phyloP scores from a whole-genome alignment of 2,329 filamentous ascomycete genomes.

The Ascochyta koolunga region DNA sequence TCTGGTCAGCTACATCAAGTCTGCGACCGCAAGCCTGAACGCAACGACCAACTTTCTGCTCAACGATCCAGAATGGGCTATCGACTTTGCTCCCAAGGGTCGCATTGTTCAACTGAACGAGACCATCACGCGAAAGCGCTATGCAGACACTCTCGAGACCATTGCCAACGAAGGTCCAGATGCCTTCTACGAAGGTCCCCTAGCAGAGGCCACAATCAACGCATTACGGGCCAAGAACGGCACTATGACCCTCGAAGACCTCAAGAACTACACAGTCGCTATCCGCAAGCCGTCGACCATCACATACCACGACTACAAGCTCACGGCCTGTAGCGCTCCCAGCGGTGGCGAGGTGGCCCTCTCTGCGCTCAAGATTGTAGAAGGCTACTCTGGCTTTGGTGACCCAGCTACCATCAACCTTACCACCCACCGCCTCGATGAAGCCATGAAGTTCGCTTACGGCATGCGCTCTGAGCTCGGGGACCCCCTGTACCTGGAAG shows the following conservation, averaged over 20 bases:
- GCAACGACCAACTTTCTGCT: slow-evolving; percentile 68
- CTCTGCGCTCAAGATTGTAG: slow-evolving; percentile 79
- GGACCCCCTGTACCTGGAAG: slow-evolving; percentile 76
- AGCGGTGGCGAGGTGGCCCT: slow-evolving; percentile 79
- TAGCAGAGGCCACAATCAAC: slow-evolving; percentile 75
- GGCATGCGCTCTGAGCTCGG: slow-evolving; percentile 77
- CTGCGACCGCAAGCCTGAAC: slow-evolving; percentile 42
- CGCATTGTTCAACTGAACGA: slow-evolving; percentile 74
- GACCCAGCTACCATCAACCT: slow-evolving; percentile 64
- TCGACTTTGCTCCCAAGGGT: slow-evolving; percentile 88
- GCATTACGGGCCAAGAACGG: slow-evolving; percentile 73
- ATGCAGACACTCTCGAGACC: slow-evolving; percentile 77
- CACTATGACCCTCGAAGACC: slow-evolving; percentile 83
- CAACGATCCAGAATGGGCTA: slow-evolving; percentile 77
- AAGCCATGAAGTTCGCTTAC: slow-evolving; percentile 90
- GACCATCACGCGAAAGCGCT: slow-evolving; percentile 78
- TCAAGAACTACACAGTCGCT: slow-evolving; percentile 73
- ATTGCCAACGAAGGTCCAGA: slow-evolving; percentile 76
- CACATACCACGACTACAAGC: slow-evolving; percentile 67
- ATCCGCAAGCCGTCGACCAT: slow-evolving; percentile 65
- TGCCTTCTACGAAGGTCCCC: slow-evolving; percentile 74
- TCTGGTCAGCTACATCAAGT: slow-evolving; percentile 73
- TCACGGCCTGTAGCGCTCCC: slow-evolving; percentile 74
- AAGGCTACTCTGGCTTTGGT: slow-evolving; percentile 73
- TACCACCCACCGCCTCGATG: slow-evolving; percentile 80